phyloP scores from a whole-genome alignment of 2,329 filamentous ascomycete species.

The Nigrograna mackinnonii region DNA sequence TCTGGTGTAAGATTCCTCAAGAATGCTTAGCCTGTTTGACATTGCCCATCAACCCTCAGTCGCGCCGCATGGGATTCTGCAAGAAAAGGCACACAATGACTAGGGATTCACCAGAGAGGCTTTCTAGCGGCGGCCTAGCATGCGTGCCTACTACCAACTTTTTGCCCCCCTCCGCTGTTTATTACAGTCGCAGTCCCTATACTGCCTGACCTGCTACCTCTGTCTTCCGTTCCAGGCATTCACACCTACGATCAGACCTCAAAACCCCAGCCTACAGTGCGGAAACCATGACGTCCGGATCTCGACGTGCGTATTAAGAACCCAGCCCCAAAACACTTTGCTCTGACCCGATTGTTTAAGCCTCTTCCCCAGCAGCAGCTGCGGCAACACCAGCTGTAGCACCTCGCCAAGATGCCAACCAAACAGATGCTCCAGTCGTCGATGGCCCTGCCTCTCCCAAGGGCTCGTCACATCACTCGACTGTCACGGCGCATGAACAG shows the following conservation, averaged over 20 bases:
- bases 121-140: slow-evolving; percentile 12
- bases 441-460: slow-evolving; percentile 20
- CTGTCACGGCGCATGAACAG: slow-evolving; percentile 17
- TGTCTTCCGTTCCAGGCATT: slow-evolving; percentile 26
- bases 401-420: slow-evolving; percentile 30
- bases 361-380: slow-evolving; percentile 25
- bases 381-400: too few species aligned
- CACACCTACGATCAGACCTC: slow-evolving; percentile 22
- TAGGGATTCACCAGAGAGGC: neutral
- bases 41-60: slow-evolving; percentile 6
- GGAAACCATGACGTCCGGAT: slow-evolving; percentile 35
- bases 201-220: slow-evolving; percentile 20
- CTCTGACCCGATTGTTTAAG: slow-evolving; percentile 31
- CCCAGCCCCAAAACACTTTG: slow-evolving; percentile 12
- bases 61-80: slow-evolving; percentile 10
- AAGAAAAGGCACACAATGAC: slow-evolving; percentile 1
- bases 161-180: slow-evolving; percentile 28
- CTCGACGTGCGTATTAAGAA: slow-evolving; percentile 31
- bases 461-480: slow-evolving; percentile 23
- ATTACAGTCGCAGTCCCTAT: slow-evolving; percentile 33
- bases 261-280: slow-evolving; percentile 17
- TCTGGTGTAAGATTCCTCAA: too few species aligned
- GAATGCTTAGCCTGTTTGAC: too few species aligned
- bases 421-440: slow-evolving; percentile 30
- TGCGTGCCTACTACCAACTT: slow-evolving; percentile 5